Evolutionary conservation across 2,329 filamentous ascomycete genomes (phyloP).

Genomic region (Penicillium sp.): DNA sequence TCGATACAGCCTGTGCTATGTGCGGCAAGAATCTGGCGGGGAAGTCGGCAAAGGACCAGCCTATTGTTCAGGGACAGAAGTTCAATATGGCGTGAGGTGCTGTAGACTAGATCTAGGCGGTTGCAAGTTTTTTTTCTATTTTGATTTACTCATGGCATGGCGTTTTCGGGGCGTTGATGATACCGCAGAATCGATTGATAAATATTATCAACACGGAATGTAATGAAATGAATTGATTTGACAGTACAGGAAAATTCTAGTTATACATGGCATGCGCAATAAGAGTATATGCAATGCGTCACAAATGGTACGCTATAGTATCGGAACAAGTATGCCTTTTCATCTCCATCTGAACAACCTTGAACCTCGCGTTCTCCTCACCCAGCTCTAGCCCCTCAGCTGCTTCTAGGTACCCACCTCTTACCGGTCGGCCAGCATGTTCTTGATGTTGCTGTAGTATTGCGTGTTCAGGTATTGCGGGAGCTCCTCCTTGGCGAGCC

Average conservation of each 20-base stretch:
- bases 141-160: slow-evolving; percentile 8
- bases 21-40: slow-evolving; percentile 58
- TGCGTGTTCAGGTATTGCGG: slow-evolving; percentile 60
- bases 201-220: neutral
- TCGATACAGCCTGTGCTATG: slow-evolving; percentile 56
- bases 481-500: slow-evolving; percentile 89
- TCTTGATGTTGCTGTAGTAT: slow-evolving; percentile 73
- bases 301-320: slow-evolving; percentile 17
- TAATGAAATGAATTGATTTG: slow-evolving; percentile 18
- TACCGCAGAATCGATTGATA: neutral
- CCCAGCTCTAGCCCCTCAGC: neutral
- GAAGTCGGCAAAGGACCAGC: slow-evolving; percentile 48
- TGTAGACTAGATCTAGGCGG: too few species aligned
- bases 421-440: slow-evolving; percentile 80
- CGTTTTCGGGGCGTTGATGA: slow-evolving; percentile 11
- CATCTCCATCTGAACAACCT: slow-evolving; percentile 5
- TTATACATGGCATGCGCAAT: slow-evolving; percentile 39
- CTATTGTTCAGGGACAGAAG: slow-evolving; percentile 60
- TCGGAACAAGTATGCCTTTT: slow-evolving; percentile 14
- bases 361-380: neutral
- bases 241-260: slow-evolving; percentile 32
- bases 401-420: neutral
- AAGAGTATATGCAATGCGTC: slow-evolving; percentile 37
- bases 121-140: neutral
- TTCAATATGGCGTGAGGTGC: slow-evolving; percentile 57